phyloP scores from a whole-genome alignment of 208 protist species.

The Trypanosoma cruzi region DNA sequence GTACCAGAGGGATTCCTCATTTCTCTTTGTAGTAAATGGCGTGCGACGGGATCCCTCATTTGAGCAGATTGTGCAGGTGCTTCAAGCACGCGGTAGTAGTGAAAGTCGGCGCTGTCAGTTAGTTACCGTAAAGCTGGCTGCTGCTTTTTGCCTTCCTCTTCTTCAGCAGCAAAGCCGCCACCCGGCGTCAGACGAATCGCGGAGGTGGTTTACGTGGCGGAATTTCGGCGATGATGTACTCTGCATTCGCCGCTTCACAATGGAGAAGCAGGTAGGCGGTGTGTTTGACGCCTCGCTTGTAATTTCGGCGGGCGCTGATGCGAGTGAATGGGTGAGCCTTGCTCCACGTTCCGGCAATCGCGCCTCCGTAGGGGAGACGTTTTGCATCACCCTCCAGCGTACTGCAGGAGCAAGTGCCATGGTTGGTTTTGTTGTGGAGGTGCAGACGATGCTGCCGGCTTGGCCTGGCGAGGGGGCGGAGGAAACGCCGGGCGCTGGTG shows the following conservation, averaged over 20 bases:
- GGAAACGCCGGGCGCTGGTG: not conserved
- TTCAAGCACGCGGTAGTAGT: conserved; percentile 9
- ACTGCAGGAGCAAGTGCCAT: conserved; percentile 5
- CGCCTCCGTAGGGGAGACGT: not conserved
- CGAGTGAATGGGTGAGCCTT: conserved; percentile 6
- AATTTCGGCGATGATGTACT: conserved; percentile 18
- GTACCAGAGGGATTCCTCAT: not conserved
- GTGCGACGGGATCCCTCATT: conserved; percentile 22
- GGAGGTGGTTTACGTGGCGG: conserved; percentile 7
- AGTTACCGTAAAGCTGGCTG: not conserved
- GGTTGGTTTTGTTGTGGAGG: conserved; percentile 25
- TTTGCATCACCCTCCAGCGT: conserved; percentile 6
- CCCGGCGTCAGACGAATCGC: not conserved
- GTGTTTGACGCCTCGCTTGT: conserved; percentile 12
- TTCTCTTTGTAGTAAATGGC: conserved; percentile 16
- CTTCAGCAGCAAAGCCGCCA: not conserved
- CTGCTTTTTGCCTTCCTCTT: conserved; percentile 16
- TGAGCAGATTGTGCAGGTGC: conserved; percentile 3
- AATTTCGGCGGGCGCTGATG: conserved; percentile 2
- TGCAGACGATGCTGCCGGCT: conserved; percentile 5
- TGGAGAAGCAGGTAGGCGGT: conserved; percentile 18
- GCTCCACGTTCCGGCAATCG: not conserved
- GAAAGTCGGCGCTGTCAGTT: not conserved
- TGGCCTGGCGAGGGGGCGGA: not conserved
- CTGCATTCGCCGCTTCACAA: conserved; percentile 8